phyloP scores from a whole-genome alignment of 2,329 filamentous ascomycete species.

The Fusarium neocosmosporiellum region DNA sequence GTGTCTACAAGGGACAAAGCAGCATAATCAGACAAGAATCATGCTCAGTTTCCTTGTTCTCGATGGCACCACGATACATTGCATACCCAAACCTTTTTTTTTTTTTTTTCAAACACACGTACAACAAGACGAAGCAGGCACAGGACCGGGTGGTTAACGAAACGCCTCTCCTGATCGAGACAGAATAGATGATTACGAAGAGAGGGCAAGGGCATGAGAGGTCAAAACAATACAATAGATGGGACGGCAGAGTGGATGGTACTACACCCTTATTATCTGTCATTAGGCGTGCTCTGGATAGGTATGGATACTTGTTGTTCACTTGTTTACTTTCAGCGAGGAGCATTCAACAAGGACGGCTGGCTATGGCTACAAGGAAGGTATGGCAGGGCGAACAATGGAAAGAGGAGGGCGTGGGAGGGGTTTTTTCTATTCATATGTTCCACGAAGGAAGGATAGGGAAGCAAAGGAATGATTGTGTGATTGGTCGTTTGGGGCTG shows the following conservation, averaged over 20 bases:
- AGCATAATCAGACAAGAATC: not conserved
- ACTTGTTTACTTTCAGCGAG: constrained; percentile 32
- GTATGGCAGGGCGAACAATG: not conserved
- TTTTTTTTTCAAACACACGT: not conserved
- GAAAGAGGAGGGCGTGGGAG: constrained; percentile 3
- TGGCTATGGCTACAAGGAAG: constrained; percentile 4
- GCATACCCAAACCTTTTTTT: not conserved
- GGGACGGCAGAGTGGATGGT: constrained; percentile 2
- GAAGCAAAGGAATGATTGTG: constrained; percentile 10
- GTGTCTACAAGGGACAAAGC: not conserved
- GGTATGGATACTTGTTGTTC: constrained; percentile 12
- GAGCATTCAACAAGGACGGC: constrained; percentile 32
- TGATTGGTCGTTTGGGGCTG: constrained; percentile 23
- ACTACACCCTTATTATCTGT: constrained; percentile 7
- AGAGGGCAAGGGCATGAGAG: not conserved
- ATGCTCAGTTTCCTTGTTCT: not conserved
- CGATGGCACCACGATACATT: not conserved
- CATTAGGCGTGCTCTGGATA: constrained; percentile 16
- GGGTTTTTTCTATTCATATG: constrained; percentile 19
- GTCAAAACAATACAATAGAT: constrained; percentile 6
- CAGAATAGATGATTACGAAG: not conserved
- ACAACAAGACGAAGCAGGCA: not conserved
- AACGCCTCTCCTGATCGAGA: not conserved
- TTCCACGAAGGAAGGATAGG: constrained; percentile 1
- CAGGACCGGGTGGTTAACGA: not conserved